Conservation (phyloP, 176 grass and related monocot species). For the Oryza longistaminata region DNA sequence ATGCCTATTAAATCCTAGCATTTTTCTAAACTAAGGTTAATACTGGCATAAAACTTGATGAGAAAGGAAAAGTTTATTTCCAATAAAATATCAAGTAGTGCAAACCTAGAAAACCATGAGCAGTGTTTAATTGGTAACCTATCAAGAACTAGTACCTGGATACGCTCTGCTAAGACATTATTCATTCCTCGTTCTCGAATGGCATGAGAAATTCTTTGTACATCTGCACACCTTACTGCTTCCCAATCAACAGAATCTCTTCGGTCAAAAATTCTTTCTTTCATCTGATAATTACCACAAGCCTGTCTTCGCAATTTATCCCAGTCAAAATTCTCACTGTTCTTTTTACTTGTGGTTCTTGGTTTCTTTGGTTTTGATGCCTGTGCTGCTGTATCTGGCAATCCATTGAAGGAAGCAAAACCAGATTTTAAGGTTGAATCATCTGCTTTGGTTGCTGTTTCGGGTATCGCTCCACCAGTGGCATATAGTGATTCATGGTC, state of each 20-base stretch:
- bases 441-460: neutral
- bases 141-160: constrained; percentile 54
- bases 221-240: constrained; percentile 67
- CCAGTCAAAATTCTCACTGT: constrained; percentile 65
- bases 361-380: constrained; percentile 49
- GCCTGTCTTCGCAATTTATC: constrained; percentile 58
- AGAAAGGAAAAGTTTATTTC: neutral
- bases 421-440: constrained; percentile 38
- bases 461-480: too few species aligned
- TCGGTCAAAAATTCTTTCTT: constrained; percentile 60
- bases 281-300: constrained; percentile 33
- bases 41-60: neutral
- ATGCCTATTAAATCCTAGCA: neutral
- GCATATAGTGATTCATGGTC: too few species aligned
- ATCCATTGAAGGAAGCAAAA: constrained; percentile 36
- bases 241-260: constrained; percentile 86
- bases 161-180: constrained; percentile 81
- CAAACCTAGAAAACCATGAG: constrained; percentile 15
- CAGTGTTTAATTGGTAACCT: constrained; percentile 7
- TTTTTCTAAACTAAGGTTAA: constrained; percentile 1
- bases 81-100: constrained; percentile 13
- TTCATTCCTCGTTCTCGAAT: constrained; percentile 89
- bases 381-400: constrained; percentile 29
- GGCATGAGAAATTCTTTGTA: constrained; percentile 62
- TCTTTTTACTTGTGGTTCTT: constrained; percentile 46